Base-by-base conservation (phyloP, 768 basidiomycete genomes). In the Termitomyces sp. region DNA sequence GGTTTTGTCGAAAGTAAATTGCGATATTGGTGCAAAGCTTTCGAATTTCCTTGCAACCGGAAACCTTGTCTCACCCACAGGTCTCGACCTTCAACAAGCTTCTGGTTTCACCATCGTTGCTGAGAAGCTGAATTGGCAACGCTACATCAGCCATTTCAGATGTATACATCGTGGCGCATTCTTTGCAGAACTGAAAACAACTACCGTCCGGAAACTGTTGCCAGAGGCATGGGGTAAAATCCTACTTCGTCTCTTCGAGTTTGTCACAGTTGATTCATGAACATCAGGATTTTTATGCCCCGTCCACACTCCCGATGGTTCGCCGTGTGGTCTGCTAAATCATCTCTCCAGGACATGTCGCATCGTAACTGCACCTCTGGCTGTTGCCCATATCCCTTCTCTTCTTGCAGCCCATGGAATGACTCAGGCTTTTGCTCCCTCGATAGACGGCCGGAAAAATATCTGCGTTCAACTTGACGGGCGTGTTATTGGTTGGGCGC, bases 51-150 rank as follows among this genome's bases (percentile, higher is more conserved):
- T 99, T 44, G 97, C 97, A 16, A 98, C 97, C 4, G 97, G 97
- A 27, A 98, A 98, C 68, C 79, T 99, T 26, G 82, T 95, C 53
- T 96, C 97, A 9, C 94, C 93, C 0, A 89, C 93, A 1, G 97
- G 97, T 59, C 86, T 99, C 55, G 97, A 98, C 74, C 77, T 99
- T 16, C 96, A 98, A 71, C 97, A 99, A 72, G 89, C 95, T 0
- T 89, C 95, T 18, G 97, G 97, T n/a, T 98, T 96, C 74, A 98
- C 97, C 1, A 97, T 99, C 64, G 91, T 98, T 34, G 97, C 95
- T 5, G 97, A 99, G 77, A 98, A 98, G 74, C 81, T 99, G 59
- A 99, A 99, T 72, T 99, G 97, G 86, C 88, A 91, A 64, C 93
- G 97, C 37, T 99, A 98, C 72, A 94, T 99, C 72, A 91, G 91